These are phyloP conservation scores for Lablab purpureus DNA, from an alignment of 306 rosid species.

Conservation along the genomic window DNA sequence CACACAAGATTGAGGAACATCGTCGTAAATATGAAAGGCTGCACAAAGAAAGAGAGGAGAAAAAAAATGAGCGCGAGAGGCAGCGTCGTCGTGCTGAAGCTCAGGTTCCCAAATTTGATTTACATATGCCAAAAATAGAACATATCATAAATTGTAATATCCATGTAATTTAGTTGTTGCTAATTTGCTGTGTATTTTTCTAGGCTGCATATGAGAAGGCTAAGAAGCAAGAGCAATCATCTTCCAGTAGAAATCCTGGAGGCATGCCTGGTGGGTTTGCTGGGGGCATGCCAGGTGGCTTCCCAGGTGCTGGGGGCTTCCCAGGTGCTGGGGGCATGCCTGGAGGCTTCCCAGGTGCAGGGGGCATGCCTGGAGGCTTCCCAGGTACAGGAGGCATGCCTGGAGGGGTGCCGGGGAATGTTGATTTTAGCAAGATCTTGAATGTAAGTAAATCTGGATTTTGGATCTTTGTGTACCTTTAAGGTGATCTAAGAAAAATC, in stretches of 20 bases:
- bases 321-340: conserved; percentile 55
- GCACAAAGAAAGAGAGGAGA: conserved; percentile 83
- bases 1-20: conserved; percentile 89
- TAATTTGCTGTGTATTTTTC: conserved; percentile 35
- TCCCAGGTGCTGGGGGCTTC: conserved; percentile 61
- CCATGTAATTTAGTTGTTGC: conserved; percentile 36
- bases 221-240: conserved; percentile 81
- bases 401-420: conserved; percentile 90
- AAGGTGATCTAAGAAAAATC: conserved; percentile 7
- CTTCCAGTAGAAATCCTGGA: conserved; percentile 75
- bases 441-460: conserved; percentile 60
- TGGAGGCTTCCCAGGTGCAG: conserved; percentile 59
- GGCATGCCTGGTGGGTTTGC: conserved; percentile 78
- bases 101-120: conserved; percentile 60
- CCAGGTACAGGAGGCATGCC: conserved; percentile 57
- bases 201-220: conserved; percentile 95
- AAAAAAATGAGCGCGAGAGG: conserved; percentile 66
- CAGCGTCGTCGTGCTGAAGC: conserved; percentile 87
- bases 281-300: conserved; percentile 64
- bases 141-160: neutral
- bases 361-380: conserved; percentile 60
- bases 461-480: neutral
- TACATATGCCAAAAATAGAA: neutral
- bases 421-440: conserved; percentile 88
- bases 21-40: conserved; percentile 90